Evolutionary conservation across 495 filamentous ascomycete species (phyloP), one percentile per base, ranked within the genome.

Genomic region (Pseudoneurospora amorphoporcata): DNA sequence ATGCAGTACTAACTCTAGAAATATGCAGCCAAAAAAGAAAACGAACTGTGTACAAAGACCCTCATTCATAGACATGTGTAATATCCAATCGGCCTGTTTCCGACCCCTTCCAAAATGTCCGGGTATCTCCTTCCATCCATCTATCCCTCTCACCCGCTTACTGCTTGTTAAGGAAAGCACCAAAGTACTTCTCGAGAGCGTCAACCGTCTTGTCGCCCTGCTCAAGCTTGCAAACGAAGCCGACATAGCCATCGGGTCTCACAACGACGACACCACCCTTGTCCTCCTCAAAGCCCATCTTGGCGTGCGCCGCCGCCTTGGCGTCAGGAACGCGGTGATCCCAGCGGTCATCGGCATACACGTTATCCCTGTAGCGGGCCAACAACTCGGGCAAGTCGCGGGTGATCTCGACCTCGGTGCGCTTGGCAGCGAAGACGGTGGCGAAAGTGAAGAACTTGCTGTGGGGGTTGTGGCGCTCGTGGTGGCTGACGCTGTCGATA

Each of bases 281-380:
- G 71, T 91, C 89, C 75, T 90, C 81, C 75, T 92, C 86, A 35
- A 97, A 79, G 0, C 94, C 94, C 85, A 96, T 91, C 86, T 95
- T 96, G 68, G 91, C 89, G 83, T 97, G 94, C 37, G 93, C 93
- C 10, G 92, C 84, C 38, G 89, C 92, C 72, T 82, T 83, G 23
- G 91, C 90, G 65, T 90, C 83, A 0, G 91, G 91, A 2, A 92
- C 89, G 14, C 87, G 84, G 58, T 86, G 82, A 79, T 95, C 92
- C 86, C 90, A 91, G 53, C 92, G 86, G 81, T 96, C 92, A 75
- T 97, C 94, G 6, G 93, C 91, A 77, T 96, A 97, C 65, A 97
- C 86, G 79, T 95, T 91, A 75, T 94, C 88, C 73, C 89, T 84
- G 82, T 97, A 97, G 70, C 92, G 84, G 3, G 87, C 88, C 39